Conservation (phyloP, 768 basidiomycete species). For the Exidia glandulosa region DNA sequence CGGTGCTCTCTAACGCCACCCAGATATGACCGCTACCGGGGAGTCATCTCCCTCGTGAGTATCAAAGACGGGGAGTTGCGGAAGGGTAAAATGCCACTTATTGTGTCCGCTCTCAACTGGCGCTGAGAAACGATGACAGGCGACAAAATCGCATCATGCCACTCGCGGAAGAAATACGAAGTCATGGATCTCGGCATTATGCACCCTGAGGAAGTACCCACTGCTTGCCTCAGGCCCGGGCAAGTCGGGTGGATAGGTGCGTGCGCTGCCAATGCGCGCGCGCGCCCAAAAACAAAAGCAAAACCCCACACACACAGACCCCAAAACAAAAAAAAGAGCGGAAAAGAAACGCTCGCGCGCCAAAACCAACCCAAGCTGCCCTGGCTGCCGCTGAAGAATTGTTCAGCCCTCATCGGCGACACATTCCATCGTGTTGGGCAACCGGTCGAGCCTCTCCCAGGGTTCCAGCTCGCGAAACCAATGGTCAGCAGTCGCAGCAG, state of each 20-base stretch:
- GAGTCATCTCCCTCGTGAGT: conserved; percentile 86
- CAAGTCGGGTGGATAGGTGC: conserved; percentile 67
- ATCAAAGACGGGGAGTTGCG: conserved; percentile 69
- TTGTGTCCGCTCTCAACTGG: background rate
- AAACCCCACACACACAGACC: background rate
- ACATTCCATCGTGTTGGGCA: conserved; percentile 72
- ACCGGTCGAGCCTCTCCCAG: conserved; percentile 71
- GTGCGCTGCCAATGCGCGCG: background rate
- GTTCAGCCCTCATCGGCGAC: conserved; percentile 54
- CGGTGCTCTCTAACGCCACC: conserved; percentile 5
- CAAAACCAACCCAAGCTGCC: too few relatives aligned
- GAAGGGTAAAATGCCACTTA: conserved; percentile 46
- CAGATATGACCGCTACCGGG: conserved; percentile 91
- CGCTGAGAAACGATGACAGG: conserved; percentile 32
- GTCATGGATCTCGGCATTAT: conserved; percentile 81
- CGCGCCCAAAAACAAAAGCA: too few relatives aligned
- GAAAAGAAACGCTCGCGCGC: too few relatives aligned
- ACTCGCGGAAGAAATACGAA: conserved; percentile 82
- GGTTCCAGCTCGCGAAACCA: conserved; percentile 84
- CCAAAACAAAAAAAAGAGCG: too few relatives aligned
- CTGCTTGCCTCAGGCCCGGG: conserved; percentile 53
- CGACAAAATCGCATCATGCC: conserved; percentile 78
- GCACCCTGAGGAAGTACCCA: conserved; percentile 80
- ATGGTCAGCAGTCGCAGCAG: conserved; percentile 48
- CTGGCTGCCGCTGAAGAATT: conserved; percentile 17